Percentiles rank a stretch among this genome's conserved stretches.
These are phyloP conservation scores for Colletotrichum musae DNA, from an alignment of 2,329 filamentous ascomycete species.

Conservation along the genomic window DNA sequence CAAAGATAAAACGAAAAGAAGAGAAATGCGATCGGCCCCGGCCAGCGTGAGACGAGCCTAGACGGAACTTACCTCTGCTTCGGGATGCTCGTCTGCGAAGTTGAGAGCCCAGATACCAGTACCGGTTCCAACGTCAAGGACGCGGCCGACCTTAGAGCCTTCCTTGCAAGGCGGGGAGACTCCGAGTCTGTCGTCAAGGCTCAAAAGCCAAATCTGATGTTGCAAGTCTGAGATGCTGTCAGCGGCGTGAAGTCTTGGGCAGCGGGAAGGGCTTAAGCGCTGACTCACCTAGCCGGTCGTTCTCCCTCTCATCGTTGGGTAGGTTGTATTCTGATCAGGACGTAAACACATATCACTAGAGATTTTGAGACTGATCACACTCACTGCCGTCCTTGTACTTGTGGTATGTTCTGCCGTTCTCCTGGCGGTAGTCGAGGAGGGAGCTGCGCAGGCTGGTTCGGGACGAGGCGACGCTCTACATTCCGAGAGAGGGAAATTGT, in stretches of 20 bases:
- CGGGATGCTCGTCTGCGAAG: slow-evolving; percentile 49
- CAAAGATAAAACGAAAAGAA: too few relatives aligned
- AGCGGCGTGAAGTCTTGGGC: neutral
- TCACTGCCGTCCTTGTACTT: neutral
- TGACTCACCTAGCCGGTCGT: slow-evolving; percentile 16
- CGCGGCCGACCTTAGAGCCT: slow-evolving; percentile 14
- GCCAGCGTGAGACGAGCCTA: too few relatives aligned
- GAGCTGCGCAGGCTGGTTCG: neutral
- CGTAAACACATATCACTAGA: neutral
- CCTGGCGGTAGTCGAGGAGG: neutral
- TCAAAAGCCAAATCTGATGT: slow-evolving; percentile 52
- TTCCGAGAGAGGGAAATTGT: neutral
- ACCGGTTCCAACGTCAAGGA: slow-evolving; percentile 46
- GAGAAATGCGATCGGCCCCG: too few relatives aligned
- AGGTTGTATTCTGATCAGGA: slow-evolving; percentile 7
- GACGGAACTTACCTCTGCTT: slow-evolving; percentile 44
- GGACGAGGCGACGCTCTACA: neutral
- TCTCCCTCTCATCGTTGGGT: slow-evolving; percentile 31
- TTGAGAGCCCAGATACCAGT: slow-evolving; percentile 47
- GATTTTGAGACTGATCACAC: neutral
- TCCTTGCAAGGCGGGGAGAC: slow-evolving; percentile 45
- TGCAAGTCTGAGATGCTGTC: slow-evolving; percentile 48
- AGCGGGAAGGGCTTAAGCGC: neutral
- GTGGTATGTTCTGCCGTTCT: neutral
- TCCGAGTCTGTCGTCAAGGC: slow-evolving; percentile 48